A percentile compares a stretch with the other conserved stretches of the same genome.
phyloP scores from a whole-genome alignment of 352 stramenopile genomes.

The Phytophthora podocarpi region DNA sequence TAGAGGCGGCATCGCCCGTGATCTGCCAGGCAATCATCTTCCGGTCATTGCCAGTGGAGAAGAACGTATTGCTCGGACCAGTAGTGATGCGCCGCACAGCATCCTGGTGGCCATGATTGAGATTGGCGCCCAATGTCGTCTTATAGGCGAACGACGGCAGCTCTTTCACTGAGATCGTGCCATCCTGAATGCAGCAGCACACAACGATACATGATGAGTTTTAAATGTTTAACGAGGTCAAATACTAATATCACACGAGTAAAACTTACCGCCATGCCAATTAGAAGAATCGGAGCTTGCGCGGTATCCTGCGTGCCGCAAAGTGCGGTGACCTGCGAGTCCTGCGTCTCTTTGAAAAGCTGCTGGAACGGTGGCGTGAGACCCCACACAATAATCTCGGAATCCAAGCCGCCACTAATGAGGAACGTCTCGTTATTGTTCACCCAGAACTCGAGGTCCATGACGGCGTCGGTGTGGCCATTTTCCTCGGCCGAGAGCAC shows the following conservation, averaged over 20 bases:
- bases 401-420: conserved; percentile 80
- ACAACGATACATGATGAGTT: conserved; percentile 19
- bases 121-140: conserved; percentile 57
- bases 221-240: background rate
- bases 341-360: conserved; percentile 84
- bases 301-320: conserved; percentile 69
- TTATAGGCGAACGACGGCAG: conserved; percentile 88
- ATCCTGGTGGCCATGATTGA: conserved; percentile 78
- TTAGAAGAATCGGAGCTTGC: conserved; percentile 73
- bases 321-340: conserved; percentile 77
- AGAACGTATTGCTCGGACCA: conserved; percentile 83
- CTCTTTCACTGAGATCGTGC: conserved; percentile 83
- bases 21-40: conserved; percentile 90
- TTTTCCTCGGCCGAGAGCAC: conserved; percentile 70
- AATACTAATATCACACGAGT: background rate
- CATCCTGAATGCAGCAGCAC: conserved; percentile 51
- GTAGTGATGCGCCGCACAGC: conserved; percentile 77
- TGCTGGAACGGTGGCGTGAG: conserved; percentile 78
- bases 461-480: conserved; percentile 82
- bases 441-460: conserved; percentile 89
- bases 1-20: conserved; percentile 69
- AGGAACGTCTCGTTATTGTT: conserved; percentile 87
- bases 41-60: conserved; percentile 76
- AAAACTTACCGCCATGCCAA: conserved; percentile 70
- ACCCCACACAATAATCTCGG: conserved; percentile 86